These are phyloP conservation scores for Tylopilus sp. DNA, from an alignment of 768 basidiomycete genomes.

Conservation along the genomic window DNA sequence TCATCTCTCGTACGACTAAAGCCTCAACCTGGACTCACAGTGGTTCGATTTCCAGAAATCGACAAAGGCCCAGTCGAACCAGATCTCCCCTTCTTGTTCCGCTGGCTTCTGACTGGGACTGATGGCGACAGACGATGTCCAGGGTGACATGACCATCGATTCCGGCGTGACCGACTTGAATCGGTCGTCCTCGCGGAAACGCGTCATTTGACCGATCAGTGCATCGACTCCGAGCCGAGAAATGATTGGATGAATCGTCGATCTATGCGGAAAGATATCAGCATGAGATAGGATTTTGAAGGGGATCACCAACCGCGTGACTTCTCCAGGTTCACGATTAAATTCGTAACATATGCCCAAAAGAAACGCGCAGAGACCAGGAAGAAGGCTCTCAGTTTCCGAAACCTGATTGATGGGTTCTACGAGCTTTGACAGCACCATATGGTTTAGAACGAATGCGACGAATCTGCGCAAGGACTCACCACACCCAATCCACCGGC, in stretches of 20 bases:
- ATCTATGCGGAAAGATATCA: constrained; percentile 39
- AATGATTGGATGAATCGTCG: constrained; percentile 86
- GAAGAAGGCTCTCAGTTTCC: constrained; percentile 81
- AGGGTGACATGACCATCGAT: constrained; percentile 61
- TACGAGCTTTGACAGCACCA: constrained; percentile 58
- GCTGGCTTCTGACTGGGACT: constrained; percentile 13
- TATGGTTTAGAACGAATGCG: neutral
- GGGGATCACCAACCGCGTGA: constrained; percentile 67
- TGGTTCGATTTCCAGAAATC: constrained; percentile 99
- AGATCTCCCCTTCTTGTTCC: constrained; percentile 77
- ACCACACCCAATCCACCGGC: constrained; percentile 90
- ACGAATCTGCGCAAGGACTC: constrained; percentile 32
- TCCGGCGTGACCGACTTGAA: constrained; percentile 91
- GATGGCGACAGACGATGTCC: constrained; percentile 17
- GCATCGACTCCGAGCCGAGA: constrained; percentile 88
- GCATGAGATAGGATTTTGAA: neutral
- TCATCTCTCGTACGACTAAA: neutral
- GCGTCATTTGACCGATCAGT: constrained; percentile 80
- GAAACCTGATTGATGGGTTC: constrained; percentile 91
- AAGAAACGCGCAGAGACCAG: constrained; percentile 87
- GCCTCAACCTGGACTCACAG: constrained; percentile 49
- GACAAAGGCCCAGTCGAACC: constrained; percentile 98
- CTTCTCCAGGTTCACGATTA: constrained; percentile 92
- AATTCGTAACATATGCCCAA: constrained; percentile 97
- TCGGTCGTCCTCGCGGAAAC: constrained; percentile 87